Evolutionary conservation across 192 early-diverging fungal species (phyloP), one percentile per base, ranked within the genome.

Genomic region (Diversispora eburnea): DNA sequence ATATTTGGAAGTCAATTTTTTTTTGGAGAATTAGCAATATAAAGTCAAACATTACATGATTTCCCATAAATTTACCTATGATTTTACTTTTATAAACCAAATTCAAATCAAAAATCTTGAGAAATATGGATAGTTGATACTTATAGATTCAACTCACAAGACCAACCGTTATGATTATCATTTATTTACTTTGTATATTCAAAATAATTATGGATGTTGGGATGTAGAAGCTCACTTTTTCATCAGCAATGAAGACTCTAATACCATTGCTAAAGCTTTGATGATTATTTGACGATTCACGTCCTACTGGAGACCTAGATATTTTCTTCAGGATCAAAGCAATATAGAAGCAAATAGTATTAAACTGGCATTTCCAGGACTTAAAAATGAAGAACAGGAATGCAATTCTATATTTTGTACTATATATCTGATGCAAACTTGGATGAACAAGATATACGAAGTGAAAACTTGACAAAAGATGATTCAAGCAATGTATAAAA

Each of bases 141-240:
- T 76, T 3, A 76, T 76, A 9, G 55, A 68, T 12, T 70, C 67
- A 58, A 56, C 43, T 19, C 22, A 70, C n/a, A 56, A 57, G 12
- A 76, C 17, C 46, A 76, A 76, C 42, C 63, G 48, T 19, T 57
- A 60, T 47, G 51, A 47, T 43, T 71, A 25, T 41, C 63, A 48
- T 13, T 49, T 76, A 17, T 76, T 70, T 70, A 76, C 66, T 6
- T 52, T 76, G 9, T 76, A 60, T 20, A 56, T 76, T 3, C 52
- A 52, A 15, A 58, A 76, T 42, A 0, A n/a, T 43, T 56, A 67
- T 45, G 58, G 46, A 47, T 76, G 42, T 43, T 76, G 65, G 68
- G 43, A 70, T 61, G 20, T 58, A n/a, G n/a, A n/a, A n/a, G n/a
- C n/a, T n/a, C n/a, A n/a, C n/a, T n/a, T n/a, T n/a, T n/a, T n/a